These are phyloP conservation scores for Ceriops tagal DNA, from an alignment of 345 rosid genomes.

Conservation along the genomic window DNA sequence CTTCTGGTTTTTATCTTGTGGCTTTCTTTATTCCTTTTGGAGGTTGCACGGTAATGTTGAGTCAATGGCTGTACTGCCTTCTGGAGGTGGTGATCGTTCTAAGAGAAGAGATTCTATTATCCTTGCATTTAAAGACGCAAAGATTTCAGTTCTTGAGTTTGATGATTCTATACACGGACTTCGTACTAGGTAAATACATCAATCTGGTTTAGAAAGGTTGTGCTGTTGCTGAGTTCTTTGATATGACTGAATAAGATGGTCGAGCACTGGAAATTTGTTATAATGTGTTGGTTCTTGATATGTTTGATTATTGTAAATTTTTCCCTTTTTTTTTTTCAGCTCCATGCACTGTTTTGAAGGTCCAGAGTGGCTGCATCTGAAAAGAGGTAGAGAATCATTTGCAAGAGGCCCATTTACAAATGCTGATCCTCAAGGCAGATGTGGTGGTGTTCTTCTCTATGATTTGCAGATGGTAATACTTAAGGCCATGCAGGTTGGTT, in stretches of 20 bases:
- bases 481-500: constrained; percentile 88
- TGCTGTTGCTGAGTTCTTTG: neutral
- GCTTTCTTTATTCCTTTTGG: neutral
- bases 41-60: constrained; percentile 94
- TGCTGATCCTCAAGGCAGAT: constrained; percentile 99
- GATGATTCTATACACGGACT: constrained; percentile 89
- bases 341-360: constrained; percentile 99
- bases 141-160: constrained; percentile 79
- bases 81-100: constrained; percentile 59
- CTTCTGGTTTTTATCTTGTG: neutral
- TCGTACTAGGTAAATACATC: constrained; percentile 48
- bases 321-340: constrained; percentile 36
- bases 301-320: neutral
- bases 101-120: constrained; percentile 78
- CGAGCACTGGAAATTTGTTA: neutral
- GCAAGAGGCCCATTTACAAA: constrained; percentile 76
- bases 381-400: constrained; percentile 92
- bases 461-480: constrained; percentile 95
- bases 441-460: constrained; percentile 85
- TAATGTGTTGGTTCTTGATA: neutral
- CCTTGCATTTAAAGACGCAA: constrained; percentile 75
- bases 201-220: neutral
- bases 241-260: neutral
- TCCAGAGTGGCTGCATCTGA: constrained; percentile 90
- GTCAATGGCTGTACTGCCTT: constrained; percentile 66